Conservation (phyloP, 2,329 filamentous ascomycete genomes). For the Arthrobotrys megalospora region DNA sequence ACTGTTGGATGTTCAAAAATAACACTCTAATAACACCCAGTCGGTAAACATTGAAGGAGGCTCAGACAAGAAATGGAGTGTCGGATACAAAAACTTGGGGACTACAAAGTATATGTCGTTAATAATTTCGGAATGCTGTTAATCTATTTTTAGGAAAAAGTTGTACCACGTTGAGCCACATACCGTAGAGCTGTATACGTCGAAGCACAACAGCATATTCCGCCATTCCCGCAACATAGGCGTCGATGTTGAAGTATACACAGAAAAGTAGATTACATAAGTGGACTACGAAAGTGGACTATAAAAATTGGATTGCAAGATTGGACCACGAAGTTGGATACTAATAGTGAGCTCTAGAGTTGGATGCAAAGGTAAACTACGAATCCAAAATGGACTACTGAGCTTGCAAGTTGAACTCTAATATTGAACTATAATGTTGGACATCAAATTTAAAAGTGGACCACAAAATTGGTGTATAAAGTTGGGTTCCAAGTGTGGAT, state of each 20-base stretch:
- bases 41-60: not conserved
- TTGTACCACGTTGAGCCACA: no score
- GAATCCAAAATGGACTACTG: not conserved
- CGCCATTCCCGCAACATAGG: not conserved
- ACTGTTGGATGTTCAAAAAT: not conserved
- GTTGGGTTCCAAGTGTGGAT: no score
- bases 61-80: not conserved
- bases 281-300: not conserved
- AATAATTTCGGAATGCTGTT: not conserved
- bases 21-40: not conserved
- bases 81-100: not conserved
- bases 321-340: not conserved
- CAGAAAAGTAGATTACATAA: not conserved
- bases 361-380: not conserved
- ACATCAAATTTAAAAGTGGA: not conserved
- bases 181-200: not conserved
- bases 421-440: not conserved
- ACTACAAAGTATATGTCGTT: not conserved
- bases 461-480: not conserved
- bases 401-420: not conserved
- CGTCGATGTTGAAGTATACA: not conserved
- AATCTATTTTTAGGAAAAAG: not conserved
- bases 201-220: not conserved
- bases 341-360: no score
- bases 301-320: no score